Percentiles rank a stretch among this genome's conserved stretches.
phyloP scores from a whole-genome alignment of 306 rosid species.

The Phaseolus lunatus region DNA sequence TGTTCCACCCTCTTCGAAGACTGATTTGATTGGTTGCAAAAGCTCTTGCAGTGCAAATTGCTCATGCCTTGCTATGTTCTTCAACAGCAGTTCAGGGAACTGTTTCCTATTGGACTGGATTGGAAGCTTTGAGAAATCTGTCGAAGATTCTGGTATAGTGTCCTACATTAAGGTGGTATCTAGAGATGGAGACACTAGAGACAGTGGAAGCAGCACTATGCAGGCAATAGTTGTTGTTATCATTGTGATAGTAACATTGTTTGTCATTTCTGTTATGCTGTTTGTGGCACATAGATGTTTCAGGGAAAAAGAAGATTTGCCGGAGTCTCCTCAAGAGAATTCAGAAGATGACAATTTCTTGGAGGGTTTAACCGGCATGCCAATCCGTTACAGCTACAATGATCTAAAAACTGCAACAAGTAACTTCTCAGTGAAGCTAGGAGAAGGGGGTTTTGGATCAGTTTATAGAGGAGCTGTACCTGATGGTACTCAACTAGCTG shows the following conservation, averaged over 20 bases:
- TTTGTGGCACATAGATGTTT: constrained; percentile 47
- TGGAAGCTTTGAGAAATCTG: constrained; percentile 43
- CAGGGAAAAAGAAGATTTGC: constrained; percentile 42
- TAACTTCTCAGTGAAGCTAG: constrained; percentile 62
- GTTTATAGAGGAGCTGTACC: constrained; percentile 60
- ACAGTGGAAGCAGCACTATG: constrained; percentile 38
- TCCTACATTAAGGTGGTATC: constrained; percentile 35
- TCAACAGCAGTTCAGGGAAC: constrained; percentile 58
- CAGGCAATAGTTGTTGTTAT: constrained; percentile 40
- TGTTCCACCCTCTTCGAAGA: constrained; percentile 56
- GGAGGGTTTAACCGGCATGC: constrained; percentile 54
- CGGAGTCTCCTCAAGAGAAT: constrained; percentile 44
- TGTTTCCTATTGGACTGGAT: constrained; percentile 60
- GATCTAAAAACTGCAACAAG: constrained; percentile 56
- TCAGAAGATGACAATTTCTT: constrained; percentile 61
- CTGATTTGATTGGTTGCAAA: constrained; percentile 63
- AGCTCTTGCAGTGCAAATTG: constrained; percentile 63
- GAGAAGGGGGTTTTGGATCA: constrained; percentile 71
- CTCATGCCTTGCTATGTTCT: constrained; percentile 73
- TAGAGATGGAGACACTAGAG: constrained; percentile 42
- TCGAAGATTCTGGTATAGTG: constrained; percentile 31
- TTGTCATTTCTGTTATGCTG: constrained; percentile 39
- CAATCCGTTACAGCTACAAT: constrained; percentile 54
- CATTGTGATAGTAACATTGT: constrained; percentile 39
- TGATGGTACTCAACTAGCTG: constrained; percentile 53